Conservation (phyloP, 179 eudicot species). For the Corrigiola litoralis region DNA sequence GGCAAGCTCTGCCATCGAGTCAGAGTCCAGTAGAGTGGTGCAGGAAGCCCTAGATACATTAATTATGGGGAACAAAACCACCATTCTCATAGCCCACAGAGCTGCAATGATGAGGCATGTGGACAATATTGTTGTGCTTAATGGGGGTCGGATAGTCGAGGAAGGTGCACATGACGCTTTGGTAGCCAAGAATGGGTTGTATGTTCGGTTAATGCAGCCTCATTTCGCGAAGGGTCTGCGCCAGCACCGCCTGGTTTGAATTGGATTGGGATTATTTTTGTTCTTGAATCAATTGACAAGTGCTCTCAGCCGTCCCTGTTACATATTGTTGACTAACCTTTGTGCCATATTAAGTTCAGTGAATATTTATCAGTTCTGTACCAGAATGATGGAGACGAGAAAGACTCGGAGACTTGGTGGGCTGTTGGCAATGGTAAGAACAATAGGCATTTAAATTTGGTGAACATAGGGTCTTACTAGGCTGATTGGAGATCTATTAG, state of each 20-base stretch:
- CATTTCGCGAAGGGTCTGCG: conserved; percentile 87
- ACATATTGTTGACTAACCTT: conserved; percentile 12
- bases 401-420: conserved; percentile 11
- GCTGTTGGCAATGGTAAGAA: conserved; percentile 1
- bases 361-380: neutral
- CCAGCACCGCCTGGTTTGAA: conserved; percentile 65
- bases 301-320: neutral
- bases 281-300: neutral
- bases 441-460: neutral
- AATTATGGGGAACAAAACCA: conserved; percentile 92
- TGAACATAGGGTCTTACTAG: conserved; percentile 8
- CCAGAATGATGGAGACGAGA: neutral
- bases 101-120: conserved; percentile 99
- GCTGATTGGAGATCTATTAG: conserved; percentile 19
- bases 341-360: neutral
- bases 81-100: conserved; percentile 88
- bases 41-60: conserved; percentile 97
- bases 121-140: conserved; percentile 93
- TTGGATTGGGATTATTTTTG: neutral
- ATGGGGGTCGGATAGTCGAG: conserved; percentile 96
- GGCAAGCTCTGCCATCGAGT: conserved; percentile 95
- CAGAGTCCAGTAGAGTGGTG: conserved; percentile 92
- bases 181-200: conserved; percentile 73
- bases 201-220: conserved; percentile 95
- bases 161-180: conserved; percentile 78